Percentiles rank a stretch among this genome's conserved stretches.
phyloP scores from a whole-genome alignment of 495 filamentous ascomycete genomes.

The Parathielavia appendiculata region DNA sequence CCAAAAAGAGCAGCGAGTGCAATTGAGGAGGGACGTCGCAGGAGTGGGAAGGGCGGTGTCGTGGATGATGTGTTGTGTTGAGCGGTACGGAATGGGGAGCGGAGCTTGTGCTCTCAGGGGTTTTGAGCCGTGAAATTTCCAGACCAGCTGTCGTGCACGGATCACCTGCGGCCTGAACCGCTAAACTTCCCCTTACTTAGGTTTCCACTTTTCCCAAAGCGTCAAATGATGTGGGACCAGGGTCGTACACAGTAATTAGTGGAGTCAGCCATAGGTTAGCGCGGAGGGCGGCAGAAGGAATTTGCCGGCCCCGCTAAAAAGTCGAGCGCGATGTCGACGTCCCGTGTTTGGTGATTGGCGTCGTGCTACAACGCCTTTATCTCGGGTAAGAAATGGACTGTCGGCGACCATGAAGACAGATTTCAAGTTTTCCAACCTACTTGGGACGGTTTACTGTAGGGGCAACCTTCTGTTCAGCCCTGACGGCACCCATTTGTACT shows the following conservation, averaged over 20 bases:
- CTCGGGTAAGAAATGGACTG: conserved; percentile 16
- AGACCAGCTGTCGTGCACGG: conserved; percentile 25
- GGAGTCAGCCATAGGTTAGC: too few species aligned
- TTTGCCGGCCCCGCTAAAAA: conserved; percentile 34
- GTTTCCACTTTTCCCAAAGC: conserved; percentile 29
- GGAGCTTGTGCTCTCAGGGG: conserved; percentile 38
- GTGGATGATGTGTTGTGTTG: conserved; percentile 19
- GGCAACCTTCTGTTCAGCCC: conserved; percentile 96
- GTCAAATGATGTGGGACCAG: too few species aligned
- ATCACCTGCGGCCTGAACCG: conserved; percentile 14
- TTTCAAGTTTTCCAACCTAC: conserved; percentile 94
- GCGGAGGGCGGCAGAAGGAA: conserved; percentile 29
- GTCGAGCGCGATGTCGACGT: conserved; percentile 16
- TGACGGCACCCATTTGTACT: conserved; percentile 90
- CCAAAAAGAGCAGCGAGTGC: conserved; percentile 17
- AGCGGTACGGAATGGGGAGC: conserved; percentile 21
- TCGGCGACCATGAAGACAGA: conserved; percentile 81
- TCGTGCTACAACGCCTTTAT: neutral
- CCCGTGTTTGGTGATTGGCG: conserved; percentile 8
- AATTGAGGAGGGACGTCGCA: conserved; percentile 20
- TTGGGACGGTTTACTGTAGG: conserved; percentile 95
- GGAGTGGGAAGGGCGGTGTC: conserved; percentile 22
- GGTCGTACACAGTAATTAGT: too few species aligned
- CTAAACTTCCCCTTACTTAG: conserved; percentile 16
- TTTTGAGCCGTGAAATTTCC: conserved; percentile 41